These are phyloP conservation scores for Hibiscus tridactylites DNA, from an alignment of 345 rosid genomes.

Conservation along the genomic window DNA sequence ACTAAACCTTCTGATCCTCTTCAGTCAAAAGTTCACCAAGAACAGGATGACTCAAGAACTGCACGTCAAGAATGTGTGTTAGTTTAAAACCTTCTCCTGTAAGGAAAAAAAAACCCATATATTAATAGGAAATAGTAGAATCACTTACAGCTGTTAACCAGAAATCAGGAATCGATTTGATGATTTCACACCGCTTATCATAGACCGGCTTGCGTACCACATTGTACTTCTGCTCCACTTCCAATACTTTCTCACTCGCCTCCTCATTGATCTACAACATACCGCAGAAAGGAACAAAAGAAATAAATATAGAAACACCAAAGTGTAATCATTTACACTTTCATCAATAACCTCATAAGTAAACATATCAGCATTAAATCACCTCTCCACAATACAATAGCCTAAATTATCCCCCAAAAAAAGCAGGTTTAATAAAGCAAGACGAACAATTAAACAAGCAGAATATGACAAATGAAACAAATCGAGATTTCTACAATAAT, in stretches of 20 bases:
- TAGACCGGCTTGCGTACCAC: conserved; percentile 80
- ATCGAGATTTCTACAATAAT: background rate
- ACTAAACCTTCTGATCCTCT: conserved; percentile 86
- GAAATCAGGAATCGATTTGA: conserved; percentile 80
- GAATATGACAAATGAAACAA: background rate
- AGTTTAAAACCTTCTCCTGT: background rate
- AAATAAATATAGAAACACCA: background rate
- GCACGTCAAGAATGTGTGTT: conserved; percentile 14
- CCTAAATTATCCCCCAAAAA: background rate
- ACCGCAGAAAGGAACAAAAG: background rate
- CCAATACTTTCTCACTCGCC: conserved; percentile 86
- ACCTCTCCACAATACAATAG: background rate
- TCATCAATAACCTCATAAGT: background rate
- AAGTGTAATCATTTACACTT: background rate
- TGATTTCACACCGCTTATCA: conserved; percentile 65
- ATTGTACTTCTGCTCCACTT: conserved; percentile 78
- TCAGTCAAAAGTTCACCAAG: conserved; percentile 69
- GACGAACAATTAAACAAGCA: background rate
- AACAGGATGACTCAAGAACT: conserved; percentile 89
- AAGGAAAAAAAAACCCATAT: background rate
- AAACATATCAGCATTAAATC: background rate
- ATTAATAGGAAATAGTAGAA: conserved; percentile 1
- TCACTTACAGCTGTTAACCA: conserved; percentile 85
- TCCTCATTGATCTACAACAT: conserved; percentile 70
- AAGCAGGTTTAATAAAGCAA: background rate